Evolutionary conservation across 2,329 filamentous ascomycete genomes (phyloP), one percentile per base, ranked within the genome.

Genomic region (Rutstroemia sp.): DNA sequence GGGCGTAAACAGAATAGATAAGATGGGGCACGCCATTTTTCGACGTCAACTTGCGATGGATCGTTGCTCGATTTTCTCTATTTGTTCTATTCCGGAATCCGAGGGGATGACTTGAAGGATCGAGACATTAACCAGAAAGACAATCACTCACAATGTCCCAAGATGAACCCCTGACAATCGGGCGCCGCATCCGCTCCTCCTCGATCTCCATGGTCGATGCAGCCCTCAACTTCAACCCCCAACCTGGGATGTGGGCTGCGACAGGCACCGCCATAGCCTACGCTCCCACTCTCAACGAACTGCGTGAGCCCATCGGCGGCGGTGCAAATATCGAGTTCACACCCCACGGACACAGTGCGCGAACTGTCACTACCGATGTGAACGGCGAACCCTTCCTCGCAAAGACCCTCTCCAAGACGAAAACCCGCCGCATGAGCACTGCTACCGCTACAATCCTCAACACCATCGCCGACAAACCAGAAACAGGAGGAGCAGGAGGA

Each of bases 251-350:
- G 54, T 62, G 61, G 57, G 58, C 55, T 45, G 60, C 60, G 27
- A 62, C 57, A 0, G 57, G 61, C 5, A 60, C 58, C 4, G 60
- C 57, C 18, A 63, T 63, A 6, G 61, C 61, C 18, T 58, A 59
- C 18, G 58, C 61, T 9, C 57, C 60, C 2, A 61, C 61, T 4
- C n/a, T 59, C 18, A 55, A 48, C 19, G 60, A 62, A 38, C 51
- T 63, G 3, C 49, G 62, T 1, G 53, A 61, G 30, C 60, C 58
- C 5, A 23, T 62, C 37, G 60, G 48, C 12, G 55, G 58, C n/a
- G 62, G 60, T 5, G 60, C 52, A 12, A 63, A 62, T 18, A 62
- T 63, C 27, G 60, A 62, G 44, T 62, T 63, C 48, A 49, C 58
- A 27, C 57, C 56, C 10, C 55, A 63, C 41, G 60, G 57, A 2